phyloP scores from a whole-genome alignment of 1,284 basidiomycete species.

The Tilletia horrida region DNA sequence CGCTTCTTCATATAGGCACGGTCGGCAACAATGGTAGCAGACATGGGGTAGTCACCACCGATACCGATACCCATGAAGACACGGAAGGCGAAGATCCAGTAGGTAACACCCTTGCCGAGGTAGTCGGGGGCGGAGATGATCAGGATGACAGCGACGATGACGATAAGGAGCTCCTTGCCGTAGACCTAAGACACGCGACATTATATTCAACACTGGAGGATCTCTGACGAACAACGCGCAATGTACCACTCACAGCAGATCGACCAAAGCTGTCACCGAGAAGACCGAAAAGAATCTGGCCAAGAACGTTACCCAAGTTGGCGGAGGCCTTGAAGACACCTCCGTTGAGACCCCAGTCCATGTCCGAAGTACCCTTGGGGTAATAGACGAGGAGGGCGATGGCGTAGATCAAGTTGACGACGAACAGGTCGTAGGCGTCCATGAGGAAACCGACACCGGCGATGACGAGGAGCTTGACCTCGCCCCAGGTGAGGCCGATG shows the following conservation, averaged over 20 bases:
- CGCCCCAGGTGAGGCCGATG: conserved; percentile 43
- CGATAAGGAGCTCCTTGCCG: conserved; percentile 50
- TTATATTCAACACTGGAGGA: no score
- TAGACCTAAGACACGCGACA: conserved; percentile 34
- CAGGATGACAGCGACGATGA: conserved; percentile 48
- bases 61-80: conserved; percentile 58
- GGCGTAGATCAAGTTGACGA: conserved; percentile 51
- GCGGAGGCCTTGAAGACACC: conserved; percentile 52
- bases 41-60: conserved; percentile 77
- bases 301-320: conserved; percentile 51
- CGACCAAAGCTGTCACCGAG: conserved; percentile 50
- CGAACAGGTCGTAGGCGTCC: conserved; percentile 32
- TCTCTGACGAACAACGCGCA: no score
- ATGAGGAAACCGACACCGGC: conserved; percentile 52
- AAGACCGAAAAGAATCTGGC: conserved; percentile 49
- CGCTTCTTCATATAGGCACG: conserved; percentile 44
- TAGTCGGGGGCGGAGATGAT: conserved; percentile 50
- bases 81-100: conserved; percentile 47
- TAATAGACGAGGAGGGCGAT: conserved; percentile 48
- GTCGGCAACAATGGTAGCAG: conserved; percentile 55
- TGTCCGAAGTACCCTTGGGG: conserved; percentile 24
- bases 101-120: conserved; percentile 44
- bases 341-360: conserved; percentile 49
- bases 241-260: conserved; percentile 27
- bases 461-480: conserved; percentile 47